phyloP scores from a whole-genome alignment of 495 filamentous ascomycete genomes.

The Trypethelium eluteriae region DNA sequence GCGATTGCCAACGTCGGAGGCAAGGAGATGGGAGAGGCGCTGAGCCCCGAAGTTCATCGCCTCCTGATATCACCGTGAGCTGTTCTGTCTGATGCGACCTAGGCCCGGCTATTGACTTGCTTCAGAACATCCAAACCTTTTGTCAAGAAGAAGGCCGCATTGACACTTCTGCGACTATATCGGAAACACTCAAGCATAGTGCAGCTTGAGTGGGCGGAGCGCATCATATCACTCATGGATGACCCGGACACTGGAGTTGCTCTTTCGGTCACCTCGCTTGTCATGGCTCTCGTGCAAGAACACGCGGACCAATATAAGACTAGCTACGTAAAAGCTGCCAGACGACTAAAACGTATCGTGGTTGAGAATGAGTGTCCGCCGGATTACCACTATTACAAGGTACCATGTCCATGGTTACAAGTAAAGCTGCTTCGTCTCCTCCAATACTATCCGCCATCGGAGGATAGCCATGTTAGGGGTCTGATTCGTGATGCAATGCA shows the following conservation, averaged over 20 bases:
- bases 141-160: conserved; percentile 97
- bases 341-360: conserved; percentile 76
- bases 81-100: not conserved
- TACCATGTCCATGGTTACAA: conserved; percentile 98
- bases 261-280: conserved; percentile 87
- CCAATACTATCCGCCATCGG: conserved; percentile 95
- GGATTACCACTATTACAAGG: conserved; percentile 97
- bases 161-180: conserved; percentile 92
- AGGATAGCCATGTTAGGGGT: conserved; percentile 83
- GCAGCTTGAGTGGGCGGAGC: conserved; percentile 91
- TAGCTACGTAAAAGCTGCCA: conserved; percentile 86
- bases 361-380: conserved; percentile 78
- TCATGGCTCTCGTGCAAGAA: conserved; percentile 94
- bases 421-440: conserved; percentile 85
- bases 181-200: conserved; percentile 90
- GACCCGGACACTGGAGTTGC: conserved; percentile 92
- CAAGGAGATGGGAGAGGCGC: conserved; percentile 91
- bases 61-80: conserved; percentile 91
- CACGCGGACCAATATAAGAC: conserved; percentile 89
- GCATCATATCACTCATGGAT: conserved; percentile 98
- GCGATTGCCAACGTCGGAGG: conserved; percentile 97
- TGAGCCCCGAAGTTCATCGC: conserved; percentile 88
- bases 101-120: not conserved
- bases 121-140: conserved; percentile 88
- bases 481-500: conserved; percentile 89